Percentiles rank a stretch among this genome's conserved stretches.
phyloP scores from a whole-genome alignment of 1,284 basidiomycete genomes.

The Trametes hirsuta region DNA sequence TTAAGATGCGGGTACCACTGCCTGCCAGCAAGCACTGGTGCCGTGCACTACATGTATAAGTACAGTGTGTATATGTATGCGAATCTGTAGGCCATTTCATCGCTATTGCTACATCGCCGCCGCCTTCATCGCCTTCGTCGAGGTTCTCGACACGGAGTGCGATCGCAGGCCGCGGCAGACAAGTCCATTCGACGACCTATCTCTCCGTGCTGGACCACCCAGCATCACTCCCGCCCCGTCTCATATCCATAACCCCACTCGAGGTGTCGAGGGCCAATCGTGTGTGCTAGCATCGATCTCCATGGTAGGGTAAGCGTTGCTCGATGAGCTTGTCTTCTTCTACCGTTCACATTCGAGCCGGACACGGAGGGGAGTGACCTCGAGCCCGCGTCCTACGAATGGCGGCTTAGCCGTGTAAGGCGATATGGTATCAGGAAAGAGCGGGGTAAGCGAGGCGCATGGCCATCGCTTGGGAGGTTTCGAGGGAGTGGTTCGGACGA shows the following conservation, averaged over 20 bases:
- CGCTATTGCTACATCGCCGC: conserved; percentile 3
- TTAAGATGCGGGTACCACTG: conserved; percentile 3
- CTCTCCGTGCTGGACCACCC: neutral
- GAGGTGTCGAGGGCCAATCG: no score
- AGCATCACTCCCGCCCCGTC: neutral
- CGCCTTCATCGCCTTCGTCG: neutral
- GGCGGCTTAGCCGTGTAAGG: conserved; percentile 1
- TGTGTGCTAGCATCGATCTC: no score
- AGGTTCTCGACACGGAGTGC: neutral
- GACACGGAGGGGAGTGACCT: neutral
- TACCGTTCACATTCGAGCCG: neutral
- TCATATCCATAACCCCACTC: no score
- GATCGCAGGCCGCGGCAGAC: neutral
- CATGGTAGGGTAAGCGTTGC: no score
- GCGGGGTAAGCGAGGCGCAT: neutral
- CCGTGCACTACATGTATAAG: conserved; percentile 8
- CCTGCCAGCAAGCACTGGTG: conserved; percentile 9
- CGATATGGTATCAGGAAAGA: neutral
- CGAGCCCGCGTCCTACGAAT: neutral
- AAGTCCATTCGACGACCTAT: neutral
- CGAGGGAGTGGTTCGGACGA: neutral
- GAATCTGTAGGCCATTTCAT: conserved; percentile 5
- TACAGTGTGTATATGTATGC: conserved; percentile 16
- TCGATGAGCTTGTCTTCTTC: neutral
- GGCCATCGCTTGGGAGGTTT: neutral